Conservation (phyloP, 306 rosid species). For the Morella rubra region DNA sequence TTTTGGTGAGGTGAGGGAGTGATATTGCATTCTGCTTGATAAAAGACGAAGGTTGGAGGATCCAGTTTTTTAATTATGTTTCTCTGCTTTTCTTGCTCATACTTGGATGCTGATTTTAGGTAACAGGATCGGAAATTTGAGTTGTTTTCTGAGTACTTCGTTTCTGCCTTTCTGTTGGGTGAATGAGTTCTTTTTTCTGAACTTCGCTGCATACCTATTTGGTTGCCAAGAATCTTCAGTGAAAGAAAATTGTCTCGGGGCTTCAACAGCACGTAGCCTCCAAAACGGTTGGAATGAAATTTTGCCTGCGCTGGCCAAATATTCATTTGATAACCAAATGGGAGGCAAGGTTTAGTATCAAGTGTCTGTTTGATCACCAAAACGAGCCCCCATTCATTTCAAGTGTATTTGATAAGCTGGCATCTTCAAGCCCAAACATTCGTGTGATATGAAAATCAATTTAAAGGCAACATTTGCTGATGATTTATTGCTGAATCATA, state of each 20-base stretch:
- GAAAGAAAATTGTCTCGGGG: not conserved
- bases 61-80: too few species aligned
- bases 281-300: not conserved
- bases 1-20: not conserved
- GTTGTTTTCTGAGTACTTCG: not conserved
- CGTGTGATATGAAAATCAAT: not conserved
- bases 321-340: not conserved
- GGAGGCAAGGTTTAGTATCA: not conserved
- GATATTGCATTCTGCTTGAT: not conserved
- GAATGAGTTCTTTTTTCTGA: not conserved
- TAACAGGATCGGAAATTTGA: not conserved
- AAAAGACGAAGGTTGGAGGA: too few species aligned
- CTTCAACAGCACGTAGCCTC: not conserved
- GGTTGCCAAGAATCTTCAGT: not conserved
- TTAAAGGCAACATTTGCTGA: not conserved
- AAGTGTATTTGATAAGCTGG: not conserved
- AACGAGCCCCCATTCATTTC: not conserved
- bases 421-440: not conserved
- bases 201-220: not conserved
- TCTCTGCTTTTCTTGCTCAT: too few species aligned
- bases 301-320: not conserved
- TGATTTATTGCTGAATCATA: not conserved
- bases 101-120: too few species aligned
- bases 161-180: not conserved
- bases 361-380: not conserved